A percentile compares a stretch with the other conserved stretches of the same genome.
Conservation (phyloP, 2,329 filamentous ascomycete genomes). For the Drechslerella coelobrocha region DNA sequence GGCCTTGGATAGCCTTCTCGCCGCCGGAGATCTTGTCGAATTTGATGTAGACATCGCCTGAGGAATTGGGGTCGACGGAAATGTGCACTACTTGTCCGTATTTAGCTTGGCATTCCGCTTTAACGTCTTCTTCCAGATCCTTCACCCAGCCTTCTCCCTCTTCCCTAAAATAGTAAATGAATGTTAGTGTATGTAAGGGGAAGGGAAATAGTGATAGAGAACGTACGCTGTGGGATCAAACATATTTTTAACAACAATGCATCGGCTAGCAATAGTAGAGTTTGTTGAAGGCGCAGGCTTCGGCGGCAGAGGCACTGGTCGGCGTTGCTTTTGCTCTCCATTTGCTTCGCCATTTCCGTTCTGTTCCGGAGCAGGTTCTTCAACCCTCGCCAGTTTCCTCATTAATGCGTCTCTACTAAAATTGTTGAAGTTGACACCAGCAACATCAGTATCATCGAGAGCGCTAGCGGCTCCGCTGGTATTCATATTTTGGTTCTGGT, state of each 20-base stretch:
- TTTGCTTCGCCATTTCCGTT: slow-evolving; percentile 60
- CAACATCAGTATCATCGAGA: slow-evolving; percentile 95
- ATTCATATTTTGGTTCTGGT: slow-evolving; percentile 76
- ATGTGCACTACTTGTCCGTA: slow-evolving; percentile 99
- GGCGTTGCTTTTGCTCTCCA: slow-evolving; percentile 36
- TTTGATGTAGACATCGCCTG: slow-evolving; percentile 97
- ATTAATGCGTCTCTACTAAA: slow-evolving; percentile 98
- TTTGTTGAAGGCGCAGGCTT: slow-evolving; percentile 57
- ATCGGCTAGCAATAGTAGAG: slow-evolving; percentile 87
- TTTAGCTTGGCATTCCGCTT: slow-evolving; percentile 88
- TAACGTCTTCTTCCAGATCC: slow-evolving; percentile 91
- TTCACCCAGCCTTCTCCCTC: slow-evolving; percentile 87
- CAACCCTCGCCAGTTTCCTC: slow-evolving; percentile 95
- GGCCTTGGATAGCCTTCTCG: slow-evolving; percentile 95
- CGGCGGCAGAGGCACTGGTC: slow-evolving; percentile 29
- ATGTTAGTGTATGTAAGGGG: slow-evolving; percentile 24
- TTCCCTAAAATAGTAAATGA: slow-evolving; percentile 66
- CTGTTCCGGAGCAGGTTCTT: slow-evolving; percentile 73
- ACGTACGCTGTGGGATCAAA: slow-evolving; percentile 91
- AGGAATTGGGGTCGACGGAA: slow-evolving; percentile 87
- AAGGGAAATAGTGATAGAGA: not conserved
- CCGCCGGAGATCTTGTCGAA: slow-evolving; percentile 95
- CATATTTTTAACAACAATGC: slow-evolving; percentile 93
- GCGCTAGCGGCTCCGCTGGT: slow-evolving; percentile 77
- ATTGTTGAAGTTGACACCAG: slow-evolving; percentile 98